These are phyloP conservation scores for Puccinia triticina DNA, from an alignment of 1,284 basidiomycete genomes.

Conservation along the genomic window DNA sequence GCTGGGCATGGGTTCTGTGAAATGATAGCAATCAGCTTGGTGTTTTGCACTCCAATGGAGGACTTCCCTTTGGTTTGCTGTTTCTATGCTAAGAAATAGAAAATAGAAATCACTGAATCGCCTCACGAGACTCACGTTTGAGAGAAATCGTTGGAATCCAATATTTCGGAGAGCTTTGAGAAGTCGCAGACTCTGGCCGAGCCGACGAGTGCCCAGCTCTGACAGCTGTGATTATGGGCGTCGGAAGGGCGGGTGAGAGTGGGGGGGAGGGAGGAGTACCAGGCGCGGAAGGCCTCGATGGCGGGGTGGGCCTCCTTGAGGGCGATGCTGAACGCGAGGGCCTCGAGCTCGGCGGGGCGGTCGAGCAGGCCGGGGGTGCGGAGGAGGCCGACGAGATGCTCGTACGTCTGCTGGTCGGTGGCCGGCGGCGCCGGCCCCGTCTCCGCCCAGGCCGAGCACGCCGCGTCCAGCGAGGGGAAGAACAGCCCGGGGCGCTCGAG, in stretches of 20 bases:
- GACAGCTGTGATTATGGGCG: background rate
- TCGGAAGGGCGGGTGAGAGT: background rate
- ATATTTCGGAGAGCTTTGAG: conserved; percentile 13
- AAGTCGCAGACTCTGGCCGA: conserved; percentile 15
- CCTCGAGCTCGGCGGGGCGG: conserved; percentile 41
- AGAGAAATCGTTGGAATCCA: background rate
- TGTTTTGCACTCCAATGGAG: background rate
- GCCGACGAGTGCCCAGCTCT: conserved; percentile 37
- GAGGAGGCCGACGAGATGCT: conserved; percentile 21
- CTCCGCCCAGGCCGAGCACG: conserved; percentile 28
- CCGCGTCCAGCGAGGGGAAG: conserved; percentile 29
- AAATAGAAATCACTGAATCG: background rate
- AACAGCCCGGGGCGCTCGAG: conserved; percentile 45
- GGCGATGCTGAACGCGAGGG: conserved; percentile 40
- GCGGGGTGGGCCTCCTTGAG: conserved; percentile 51
- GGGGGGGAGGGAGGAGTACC: conserved; percentile 38
- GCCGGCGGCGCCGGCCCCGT: background rate
- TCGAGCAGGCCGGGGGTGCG: conserved; percentile 16
- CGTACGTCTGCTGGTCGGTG: conserved; percentile 44
- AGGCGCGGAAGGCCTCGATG: conserved; percentile 48
- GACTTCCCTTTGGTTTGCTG: too few species aligned
- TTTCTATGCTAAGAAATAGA: too few species aligned
- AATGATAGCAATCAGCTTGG: background rate
- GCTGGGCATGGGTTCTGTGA: conserved; percentile 8
- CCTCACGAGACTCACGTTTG: conserved; percentile 15